These are phyloP conservation scores for Fibroporia radiculosa DNA, from an alignment of 768 basidiomycete genomes.

Conservation along the genomic window DNA sequence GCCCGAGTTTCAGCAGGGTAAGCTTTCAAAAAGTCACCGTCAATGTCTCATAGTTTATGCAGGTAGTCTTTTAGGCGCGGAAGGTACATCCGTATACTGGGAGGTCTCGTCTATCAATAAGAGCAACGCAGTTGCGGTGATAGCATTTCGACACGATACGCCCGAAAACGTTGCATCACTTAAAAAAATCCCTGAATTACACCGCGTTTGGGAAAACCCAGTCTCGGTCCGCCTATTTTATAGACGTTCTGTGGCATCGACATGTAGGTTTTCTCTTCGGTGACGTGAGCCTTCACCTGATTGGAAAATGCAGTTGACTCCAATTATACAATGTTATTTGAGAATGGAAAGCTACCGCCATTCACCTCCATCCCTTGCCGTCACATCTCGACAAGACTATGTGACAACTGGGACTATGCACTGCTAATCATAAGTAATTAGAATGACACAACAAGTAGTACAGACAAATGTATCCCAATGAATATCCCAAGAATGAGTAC, in stretches of 20 bases:
- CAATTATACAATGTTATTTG: slow-evolving; percentile 25
- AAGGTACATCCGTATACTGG: slow-evolving; percentile 30
- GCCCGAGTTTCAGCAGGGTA: slow-evolving; percentile 38
- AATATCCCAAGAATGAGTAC: too few species aligned
- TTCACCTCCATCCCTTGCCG: slow-evolving; percentile 47
- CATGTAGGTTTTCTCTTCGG: too few species aligned
- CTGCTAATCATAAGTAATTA: slow-evolving; percentile 35
- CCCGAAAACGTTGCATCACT: not conserved
- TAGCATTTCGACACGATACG: slow-evolving; percentile 20
- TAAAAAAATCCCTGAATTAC: slow-evolving; percentile 11
- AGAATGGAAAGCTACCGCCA: slow-evolving; percentile 21
- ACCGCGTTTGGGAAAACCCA: slow-evolving; percentile 13
- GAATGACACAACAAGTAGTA: not conserved
- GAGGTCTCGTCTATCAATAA: slow-evolving; percentile 40
- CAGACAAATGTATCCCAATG: not conserved
- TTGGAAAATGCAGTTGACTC: too few species aligned
- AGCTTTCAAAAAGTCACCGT: not conserved
- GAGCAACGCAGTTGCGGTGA: slow-evolving; percentile 33
- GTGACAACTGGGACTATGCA: slow-evolving; percentile 47
- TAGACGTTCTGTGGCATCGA: slow-evolving; percentile 19
- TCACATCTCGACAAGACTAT: slow-evolving; percentile 33
- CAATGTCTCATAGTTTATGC: not conserved
- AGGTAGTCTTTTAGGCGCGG: slow-evolving; percentile 2
- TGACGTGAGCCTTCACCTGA: too few species aligned
- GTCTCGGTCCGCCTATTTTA: slow-evolving; percentile 46